Percentiles rank a stretch among this genome's conserved stretches.
Conservation (phyloP, 2,329 filamentous ascomycete genomes). For the Leptographium lundbergii region DNA sequence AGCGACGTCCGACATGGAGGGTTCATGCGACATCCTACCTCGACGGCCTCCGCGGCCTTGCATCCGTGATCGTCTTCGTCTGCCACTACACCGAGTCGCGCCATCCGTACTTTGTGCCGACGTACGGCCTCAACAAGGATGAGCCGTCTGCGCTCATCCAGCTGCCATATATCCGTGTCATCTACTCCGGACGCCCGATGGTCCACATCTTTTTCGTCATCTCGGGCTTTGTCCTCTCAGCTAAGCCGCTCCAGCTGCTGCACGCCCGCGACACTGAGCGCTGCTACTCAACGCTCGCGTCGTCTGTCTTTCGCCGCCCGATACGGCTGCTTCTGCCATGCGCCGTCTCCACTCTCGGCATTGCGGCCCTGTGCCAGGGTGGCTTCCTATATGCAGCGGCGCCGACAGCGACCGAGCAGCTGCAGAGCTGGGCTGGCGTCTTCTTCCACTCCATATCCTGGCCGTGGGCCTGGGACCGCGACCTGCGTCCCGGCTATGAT, state of each 20-base stretch:
- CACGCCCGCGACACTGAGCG: conserved; percentile 24
- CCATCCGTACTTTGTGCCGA: conserved; percentile 19
- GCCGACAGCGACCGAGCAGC: conserved; percentile 15
- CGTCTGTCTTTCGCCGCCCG: conserved; percentile 32
- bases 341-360: conserved; percentile 27
- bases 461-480: conserved; percentile 22
- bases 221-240: conserved; percentile 34
- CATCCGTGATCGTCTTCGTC: conserved; percentile 33
- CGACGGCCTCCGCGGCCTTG: conserved; percentile 36
- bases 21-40: conserved; percentile 32
- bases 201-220: conserved; percentile 40
- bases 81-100: conserved; percentile 33
- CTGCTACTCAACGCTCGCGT: conserved; percentile 27
- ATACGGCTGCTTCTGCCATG: conserved; percentile 34
- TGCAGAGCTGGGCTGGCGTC: conserved; percentile 18
- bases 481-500: conserved; percentile 25
- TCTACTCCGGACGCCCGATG: conserved; percentile 33
- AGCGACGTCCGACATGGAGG: conserved; percentile 11
- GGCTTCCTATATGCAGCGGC: conserved; percentile 17
- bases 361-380: conserved; percentile 21
- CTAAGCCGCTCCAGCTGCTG: conserved; percentile 29
- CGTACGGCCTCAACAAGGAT: conserved; percentile 23
- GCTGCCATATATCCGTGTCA: conserved; percentile 29
- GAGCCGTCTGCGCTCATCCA: conserved; percentile 24
- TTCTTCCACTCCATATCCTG: conserved; percentile 21